Percentiles rank a stretch among this genome's conserved stretches.
phyloP scores from a whole-genome alignment of 139 green algal species.

The Nannochloris sp. region DNA sequence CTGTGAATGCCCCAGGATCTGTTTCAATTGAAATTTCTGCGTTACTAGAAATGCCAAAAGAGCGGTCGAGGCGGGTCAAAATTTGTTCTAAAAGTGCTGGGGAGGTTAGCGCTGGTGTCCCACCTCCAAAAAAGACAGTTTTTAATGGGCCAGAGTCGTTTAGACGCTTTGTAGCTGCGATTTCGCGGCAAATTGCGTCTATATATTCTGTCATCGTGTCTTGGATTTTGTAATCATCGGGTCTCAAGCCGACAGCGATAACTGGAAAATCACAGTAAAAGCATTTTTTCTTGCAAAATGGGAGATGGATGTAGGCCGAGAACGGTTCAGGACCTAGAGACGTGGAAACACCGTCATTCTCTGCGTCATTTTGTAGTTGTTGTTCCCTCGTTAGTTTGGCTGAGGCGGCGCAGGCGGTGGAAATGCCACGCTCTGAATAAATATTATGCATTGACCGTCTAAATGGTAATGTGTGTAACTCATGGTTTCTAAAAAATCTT shows the following conservation, averaged over 20 bases:
- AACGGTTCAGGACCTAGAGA: not conserved
- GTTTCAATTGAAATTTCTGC: conserved; percentile 89
- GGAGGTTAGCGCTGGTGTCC: conserved; percentile 84
- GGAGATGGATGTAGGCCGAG: conserved; percentile 89
- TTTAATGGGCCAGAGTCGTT: conserved; percentile 6
- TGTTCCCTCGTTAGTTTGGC: too few relatives aligned
- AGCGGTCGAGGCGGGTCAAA: conserved; percentile 40
- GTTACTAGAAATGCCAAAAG: conserved; percentile 55
- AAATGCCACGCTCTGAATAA: too few relatives aligned
- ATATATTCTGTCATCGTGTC: conserved; percentile 26
- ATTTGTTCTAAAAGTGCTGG: conserved; percentile 58
- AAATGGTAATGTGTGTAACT: too few relatives aligned
- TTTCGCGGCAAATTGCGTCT: conserved; percentile 43
- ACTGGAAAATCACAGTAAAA: conserved; percentile 97
- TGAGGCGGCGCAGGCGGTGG: too few relatives aligned
- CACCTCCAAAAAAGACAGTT: conserved; percentile 2
- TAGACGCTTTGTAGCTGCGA: conserved; percentile 36
- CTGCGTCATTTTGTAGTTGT: too few relatives aligned
- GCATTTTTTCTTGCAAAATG: conserved; percentile 93
- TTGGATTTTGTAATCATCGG: not conserved
- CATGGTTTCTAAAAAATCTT: too few relatives aligned
- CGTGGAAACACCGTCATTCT: not conserved
- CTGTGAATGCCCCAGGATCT: conserved; percentile 93
- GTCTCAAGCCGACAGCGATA: conserved; percentile 44
- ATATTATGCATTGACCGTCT: too few relatives aligned